These are phyloP conservation scores for Barnettozyma pratensis DNA, from an alignment of 805 yeast genomes.

Conservation along the genomic window DNA sequence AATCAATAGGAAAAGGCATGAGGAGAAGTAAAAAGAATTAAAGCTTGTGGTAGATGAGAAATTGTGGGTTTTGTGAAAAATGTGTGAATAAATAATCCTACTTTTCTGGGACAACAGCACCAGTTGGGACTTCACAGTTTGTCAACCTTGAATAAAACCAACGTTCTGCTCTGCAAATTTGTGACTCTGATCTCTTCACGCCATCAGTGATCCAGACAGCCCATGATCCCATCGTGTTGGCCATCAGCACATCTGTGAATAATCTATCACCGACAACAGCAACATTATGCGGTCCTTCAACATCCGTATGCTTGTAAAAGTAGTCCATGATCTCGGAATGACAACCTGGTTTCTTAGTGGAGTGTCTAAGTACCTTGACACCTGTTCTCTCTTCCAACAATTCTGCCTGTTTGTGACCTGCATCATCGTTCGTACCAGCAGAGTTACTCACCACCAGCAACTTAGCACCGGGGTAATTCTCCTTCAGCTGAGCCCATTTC, in stretches of 20 bases:
- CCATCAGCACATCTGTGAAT: slow-evolving; percentile 90
- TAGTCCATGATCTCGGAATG: slow-evolving; percentile 59
- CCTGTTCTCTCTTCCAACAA: slow-evolving; percentile 60
- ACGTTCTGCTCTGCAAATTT: slow-evolving; percentile 52
- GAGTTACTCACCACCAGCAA: slow-evolving; percentile 84
- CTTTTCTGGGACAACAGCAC: background rate
- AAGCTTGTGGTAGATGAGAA: background rate
- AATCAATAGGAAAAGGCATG: no score
- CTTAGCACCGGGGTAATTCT: slow-evolving; percentile 55
- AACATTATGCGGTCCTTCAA: slow-evolving; percentile 50
- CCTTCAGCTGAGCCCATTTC: slow-evolving; percentile 50
- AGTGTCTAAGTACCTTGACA: slow-evolving; percentile 62
- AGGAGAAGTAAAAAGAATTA: no score
- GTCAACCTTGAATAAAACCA: slow-evolving; percentile 13
- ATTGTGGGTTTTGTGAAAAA: background rate
- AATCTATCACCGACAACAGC: slow-evolving; percentile 89
- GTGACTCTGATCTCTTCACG: slow-evolving; percentile 47
- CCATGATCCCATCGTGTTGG: slow-evolving; percentile 85
- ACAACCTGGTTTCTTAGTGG: slow-evolving; percentile 82
- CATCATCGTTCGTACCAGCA: slow-evolving; percentile 85
- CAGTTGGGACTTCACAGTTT: no score
- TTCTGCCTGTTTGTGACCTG: slow-evolving; percentile 51
- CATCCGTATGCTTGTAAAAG: slow-evolving; percentile 43
- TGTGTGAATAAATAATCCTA: no score
- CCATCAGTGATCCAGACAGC: slow-evolving; percentile 85